Base-by-base conservation (phyloP, 108 stramenopile species). In the Seminavis robusta region DNA sequence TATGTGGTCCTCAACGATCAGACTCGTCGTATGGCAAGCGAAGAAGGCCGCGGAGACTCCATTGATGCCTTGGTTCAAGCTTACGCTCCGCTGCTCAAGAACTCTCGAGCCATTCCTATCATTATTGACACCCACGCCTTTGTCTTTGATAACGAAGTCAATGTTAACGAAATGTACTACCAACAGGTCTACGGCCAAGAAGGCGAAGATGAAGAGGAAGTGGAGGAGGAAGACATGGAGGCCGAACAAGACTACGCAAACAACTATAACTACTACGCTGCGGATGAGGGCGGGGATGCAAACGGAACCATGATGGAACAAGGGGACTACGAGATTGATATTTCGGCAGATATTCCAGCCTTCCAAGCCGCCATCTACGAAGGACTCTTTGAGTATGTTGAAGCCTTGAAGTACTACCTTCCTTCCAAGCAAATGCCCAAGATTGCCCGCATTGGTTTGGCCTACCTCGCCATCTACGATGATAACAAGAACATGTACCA, bases 391-490 rank as follows among this genome's bases (percentile, higher is more conserved):
- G 43, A 63, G 9, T 83, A 83, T 60, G 71, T 52, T 16, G 33
- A 33, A 19, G 52, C 48, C 13, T 50, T 73, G 17, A 36, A 51
- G 52, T 27, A 51, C 17, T 51, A 45, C 30, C 47, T 83, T 30
- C 73, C 73, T 8, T 7, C 33, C 4, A 33, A 41, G 19, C 66
- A 63, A 36, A 6, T 53, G 27, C 65, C 79, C n/a, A 44, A 57
- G 0, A 56, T 80, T 24, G 77, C 77, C 16, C 81, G 77, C 13
- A 73, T 79, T 23, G 76, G 77, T 19, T 41, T 79, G 33, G 81
- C 81, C 3, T 83, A 55, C 46, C 47, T 79, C 49, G 48, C 67
- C 20, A 61, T 83, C 23, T 76, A 60, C 47, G 81, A 83, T 47
- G 77, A 82, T 49, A 44, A 68, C 33, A 13, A 43, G 1, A 63